phyloP scores from a whole-genome alignment of 129 eudicot species.

The Flaveria ramosissima region DNA sequence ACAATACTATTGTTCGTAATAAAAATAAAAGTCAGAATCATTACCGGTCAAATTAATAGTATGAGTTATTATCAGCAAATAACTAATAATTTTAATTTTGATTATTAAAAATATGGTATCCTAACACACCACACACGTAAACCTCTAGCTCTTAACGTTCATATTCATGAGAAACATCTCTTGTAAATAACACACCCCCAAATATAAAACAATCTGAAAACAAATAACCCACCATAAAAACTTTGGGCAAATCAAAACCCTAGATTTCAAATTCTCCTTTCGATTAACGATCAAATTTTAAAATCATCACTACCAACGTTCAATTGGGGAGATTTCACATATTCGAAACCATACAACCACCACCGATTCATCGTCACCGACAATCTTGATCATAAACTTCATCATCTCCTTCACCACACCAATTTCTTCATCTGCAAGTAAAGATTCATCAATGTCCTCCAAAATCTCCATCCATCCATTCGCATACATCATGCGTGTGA shows the following conservation, averaged over 20 bases:
- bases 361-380: slow-evolving; percentile 43
- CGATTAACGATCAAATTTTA: not conserved
- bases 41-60: no score
- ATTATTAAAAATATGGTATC: no score
- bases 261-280: slow-evolving; percentile 29
- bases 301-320: slow-evolving; percentile 1
- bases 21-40: no score
- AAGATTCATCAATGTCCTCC: not conserved
- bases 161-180: no score
- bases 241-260: slow-evolving; percentile 33
- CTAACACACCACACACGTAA: no score
- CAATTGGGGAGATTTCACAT: slow-evolving; percentile 20
- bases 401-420: slow-evolving; percentile 34
- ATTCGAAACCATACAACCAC: slow-evolving; percentile 34
- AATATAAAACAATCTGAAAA: no score
- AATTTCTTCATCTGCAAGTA: not conserved
- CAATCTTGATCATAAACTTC: slow-evolving; percentile 31
- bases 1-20: no score
- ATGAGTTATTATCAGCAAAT: no score
- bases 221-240: no score
- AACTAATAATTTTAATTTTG: no score
- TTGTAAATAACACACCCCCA: no score
- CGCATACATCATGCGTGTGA: slow-evolving; percentile 17
- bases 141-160: no score
- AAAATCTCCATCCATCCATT: not conserved